Base-by-base conservation (phyloP, 805 yeast species). In the Candida gorgasii region DNA sequence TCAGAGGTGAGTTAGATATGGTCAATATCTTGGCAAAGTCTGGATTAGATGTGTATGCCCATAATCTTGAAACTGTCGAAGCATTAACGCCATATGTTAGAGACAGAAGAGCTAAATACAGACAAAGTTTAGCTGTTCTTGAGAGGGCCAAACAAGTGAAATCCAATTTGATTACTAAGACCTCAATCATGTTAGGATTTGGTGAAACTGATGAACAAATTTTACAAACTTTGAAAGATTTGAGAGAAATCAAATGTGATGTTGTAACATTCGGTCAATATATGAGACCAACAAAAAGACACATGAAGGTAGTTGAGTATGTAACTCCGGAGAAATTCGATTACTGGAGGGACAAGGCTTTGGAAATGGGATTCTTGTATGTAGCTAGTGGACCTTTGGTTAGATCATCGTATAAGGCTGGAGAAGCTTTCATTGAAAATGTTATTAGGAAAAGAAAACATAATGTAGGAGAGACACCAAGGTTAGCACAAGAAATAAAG, bases 251-350 rank as follows among this genome's bases (percentile, higher is more conserved):
- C 33, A 69, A 76, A 7, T 93, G 95, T 62, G 98, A 93, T 58
- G 96, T 93, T 38, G 97, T 93, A 13, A 93, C 99, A 0, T 93
- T 93, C 66, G 99, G 99, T 27, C 99, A 93, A 67, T 93, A 93
- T 65, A 93, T 93, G 97, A 79, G 99, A 62, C 99, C 99, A 34
- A 93, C 99, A 1, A 93, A 87, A 67, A 82, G 99, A 59, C 99
- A 93, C 64, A 89, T 93, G 95, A 90, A 90, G 69, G 99, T 93
- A 32, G 97, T 88, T 8, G 97, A 92, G 53, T 93, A 93, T 57
- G 80, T 93, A 14, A 85, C 81, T 18, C 99, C 99, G 2, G 97
- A 87, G 53, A 89, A 89, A 63, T 93, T 93, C 61, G 96, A 90
- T 46, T 75, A 84, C 61, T 93, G 99, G 99, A 89, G 83, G 57